These are phyloP conservation scores for Domatiomyces globalis DNA, from an alignment of 2,329 filamentous ascomycete genomes.

Conservation along the genomic window DNA sequence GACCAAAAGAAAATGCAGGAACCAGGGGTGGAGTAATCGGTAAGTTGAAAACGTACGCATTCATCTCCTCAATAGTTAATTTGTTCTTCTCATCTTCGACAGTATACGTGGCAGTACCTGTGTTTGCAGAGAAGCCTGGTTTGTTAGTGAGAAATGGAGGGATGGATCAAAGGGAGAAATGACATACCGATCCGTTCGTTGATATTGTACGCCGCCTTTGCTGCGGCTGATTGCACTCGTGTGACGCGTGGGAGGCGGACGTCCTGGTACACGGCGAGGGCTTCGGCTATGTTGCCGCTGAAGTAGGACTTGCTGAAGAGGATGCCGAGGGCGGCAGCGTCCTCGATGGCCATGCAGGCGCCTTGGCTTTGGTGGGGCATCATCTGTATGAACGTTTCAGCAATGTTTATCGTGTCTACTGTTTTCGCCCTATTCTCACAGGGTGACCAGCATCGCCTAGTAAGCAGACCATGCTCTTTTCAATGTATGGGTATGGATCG, in stretches of 20 bases:
- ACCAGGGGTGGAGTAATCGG: not conserved
- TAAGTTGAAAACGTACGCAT: slow-evolving; percentile 33
- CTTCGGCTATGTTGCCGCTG: slow-evolving; percentile 16
- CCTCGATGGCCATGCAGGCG: slow-evolving; percentile 55
- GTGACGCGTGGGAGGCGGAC: slow-evolving; percentile 22
- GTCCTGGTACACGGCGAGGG: slow-evolving; percentile 20
- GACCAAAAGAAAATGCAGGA: not conserved
- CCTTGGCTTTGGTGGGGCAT: slow-evolving; percentile 58
- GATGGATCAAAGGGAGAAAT: not conserved
- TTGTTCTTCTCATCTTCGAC: slow-evolving; percentile 48
- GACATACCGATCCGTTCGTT: slow-evolving; percentile 45
- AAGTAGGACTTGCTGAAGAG: slow-evolving; percentile 32
- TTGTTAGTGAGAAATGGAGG: slow-evolving; percentile 7
- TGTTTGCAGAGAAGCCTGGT: slow-evolving; percentile 49
- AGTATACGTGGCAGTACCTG: slow-evolving; percentile 41
- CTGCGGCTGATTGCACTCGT: slow-evolving; percentile 38
- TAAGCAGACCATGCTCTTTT: slow-evolving; percentile 39
- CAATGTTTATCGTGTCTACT: not conserved
- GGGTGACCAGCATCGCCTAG: slow-evolving; percentile 55
- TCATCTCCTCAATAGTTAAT: slow-evolving; percentile 57
- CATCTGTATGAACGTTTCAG: slow-evolving; percentile 32
- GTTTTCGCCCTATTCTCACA: slow-evolving; percentile 23
- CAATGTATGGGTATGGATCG: slow-evolving; percentile 45
- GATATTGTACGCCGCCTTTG: slow-evolving; percentile 47
- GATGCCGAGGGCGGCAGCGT: slow-evolving; percentile 49